Base-by-base conservation (phyloP, 495 filamentous ascomycete species). In the Trichoderma reesei region DNA sequence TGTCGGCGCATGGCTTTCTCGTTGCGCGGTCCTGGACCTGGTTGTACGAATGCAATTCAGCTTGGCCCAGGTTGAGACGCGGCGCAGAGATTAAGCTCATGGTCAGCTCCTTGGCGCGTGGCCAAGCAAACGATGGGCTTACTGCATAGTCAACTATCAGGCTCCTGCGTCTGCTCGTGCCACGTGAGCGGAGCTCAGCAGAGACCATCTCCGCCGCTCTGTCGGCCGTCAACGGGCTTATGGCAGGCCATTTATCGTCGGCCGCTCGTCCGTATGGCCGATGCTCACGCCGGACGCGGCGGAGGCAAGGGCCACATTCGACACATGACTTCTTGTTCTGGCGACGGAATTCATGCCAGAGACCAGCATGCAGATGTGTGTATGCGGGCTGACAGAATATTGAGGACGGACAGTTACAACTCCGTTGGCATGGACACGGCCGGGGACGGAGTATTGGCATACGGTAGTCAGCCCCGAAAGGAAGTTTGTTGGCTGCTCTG, bases 71-170 rank as follows among this genome's bases (percentile, higher is more conserved):
- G 13, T 44, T 44, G 16, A 18, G 16, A 18, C 44, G 16, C 8
- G 14, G 16, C 42, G 5, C 1, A 48, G 44, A 5, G n/a, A 18
- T 2, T 2, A n/a, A 3, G 44, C 16, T 48, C 2, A 0, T 48
- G 8, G 44, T 18, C 44, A 18, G n/a, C 37, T 39, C 5, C 37
- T 39, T 48, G 16, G 13, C n/a, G 44, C 8, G 20, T 18, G 44
- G 16, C 44, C 44, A 48, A 48, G 44, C n/a, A 16, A 18, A 48
- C 37, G 20, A 26, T 18, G 44, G 16, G 44, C 44, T 48, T 48
- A 48, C 16, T 48, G 44, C 44, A 48, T 48, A 48, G n/a, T 48
- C 44, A 48, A 48, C 44, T 48, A 20, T n/a, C 44, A 26, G 44
- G 16, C 16, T 7, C 44, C 44, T 48, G 44, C 7, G 8, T 14